A percentile compares a stretch with the other conserved stretches of the same genome.
Conservation (phyloP, 1,139 yeast species). For the Suhomyces panamericanus region DNA sequence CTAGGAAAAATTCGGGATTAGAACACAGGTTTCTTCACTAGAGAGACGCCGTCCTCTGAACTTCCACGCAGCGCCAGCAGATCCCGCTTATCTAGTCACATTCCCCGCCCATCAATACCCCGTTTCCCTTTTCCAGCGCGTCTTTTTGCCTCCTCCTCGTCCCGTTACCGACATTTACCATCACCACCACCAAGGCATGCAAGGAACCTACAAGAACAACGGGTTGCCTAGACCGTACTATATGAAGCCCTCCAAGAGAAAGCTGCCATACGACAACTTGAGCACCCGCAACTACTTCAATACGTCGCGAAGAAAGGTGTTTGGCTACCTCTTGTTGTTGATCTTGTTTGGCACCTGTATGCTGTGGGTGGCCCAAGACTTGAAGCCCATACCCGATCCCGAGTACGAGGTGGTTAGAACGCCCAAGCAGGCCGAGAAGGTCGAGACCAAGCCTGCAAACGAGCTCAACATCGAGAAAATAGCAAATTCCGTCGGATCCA, state of each 20-base stretch:
- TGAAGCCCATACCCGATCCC: conserved; percentile 32
- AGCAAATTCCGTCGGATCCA: conserved; percentile 22
- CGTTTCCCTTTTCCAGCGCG: neutral
- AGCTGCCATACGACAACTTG: conserved; percentile 41
- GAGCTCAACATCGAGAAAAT: conserved; percentile 28
- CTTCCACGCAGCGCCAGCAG: too few relatives aligned
- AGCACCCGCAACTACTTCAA: conserved; percentile 34
- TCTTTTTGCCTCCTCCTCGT: neutral
- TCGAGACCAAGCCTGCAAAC: conserved; percentile 13
- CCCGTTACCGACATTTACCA: neutral
- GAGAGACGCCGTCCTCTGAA: too few relatives aligned
- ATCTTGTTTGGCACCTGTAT: conserved; percentile 38
- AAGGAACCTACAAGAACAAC: conserved; percentile 45
- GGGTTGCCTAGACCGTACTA: conserved; percentile 52
- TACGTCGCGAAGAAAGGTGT: conserved; percentile 37
- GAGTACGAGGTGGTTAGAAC: conserved; percentile 31
- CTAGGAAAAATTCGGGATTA: too few relatives aligned
- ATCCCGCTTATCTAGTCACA: too few relatives aligned
- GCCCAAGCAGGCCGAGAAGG: conserved; percentile 4
- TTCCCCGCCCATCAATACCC: too few relatives aligned
- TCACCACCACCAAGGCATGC: conserved; percentile 28
- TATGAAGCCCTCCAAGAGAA: conserved; percentile 43
- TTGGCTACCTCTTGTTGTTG: conserved; percentile 42
- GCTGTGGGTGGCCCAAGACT: conserved; percentile 40
- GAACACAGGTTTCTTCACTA: too few relatives aligned